Evolutionary conservation across 2,329 filamentous ascomycete genomes (phyloP).

Genomic region (Bipolaris victoriae): DNA sequence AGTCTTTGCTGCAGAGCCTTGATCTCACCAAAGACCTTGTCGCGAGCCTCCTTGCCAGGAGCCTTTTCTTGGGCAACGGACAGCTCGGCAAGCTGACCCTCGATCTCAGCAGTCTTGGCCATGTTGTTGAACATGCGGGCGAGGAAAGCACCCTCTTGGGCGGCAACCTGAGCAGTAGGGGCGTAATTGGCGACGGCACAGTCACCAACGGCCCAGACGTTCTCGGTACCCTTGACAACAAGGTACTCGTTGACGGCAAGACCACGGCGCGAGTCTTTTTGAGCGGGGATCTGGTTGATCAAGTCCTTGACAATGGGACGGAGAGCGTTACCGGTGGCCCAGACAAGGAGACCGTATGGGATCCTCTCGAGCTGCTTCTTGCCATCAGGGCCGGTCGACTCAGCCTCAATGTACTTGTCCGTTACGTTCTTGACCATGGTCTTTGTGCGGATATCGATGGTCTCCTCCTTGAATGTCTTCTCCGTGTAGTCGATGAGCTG

Average conservation of each 20-base stretch:
- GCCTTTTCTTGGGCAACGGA: slow-evolving; percentile 66
- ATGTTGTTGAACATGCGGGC: slow-evolving; percentile 98
- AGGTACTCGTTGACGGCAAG: slow-evolving; percentile 98
- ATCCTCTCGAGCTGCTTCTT: slow-evolving; percentile 81
- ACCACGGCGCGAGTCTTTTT: slow-evolving; percentile 93
- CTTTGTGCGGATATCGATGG: slow-evolving; percentile 96
- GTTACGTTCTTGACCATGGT: slow-evolving; percentile 99
- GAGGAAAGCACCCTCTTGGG: slow-evolving; percentile 94
- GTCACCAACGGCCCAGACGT: slow-evolving; percentile 98
- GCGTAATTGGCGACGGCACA: slow-evolving; percentile 98
- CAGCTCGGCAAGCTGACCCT: slow-evolving; percentile 74
- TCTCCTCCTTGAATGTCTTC: slow-evolving; percentile 98
- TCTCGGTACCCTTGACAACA: slow-evolving; percentile 94
- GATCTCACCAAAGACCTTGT: slow-evolving; percentile 73
- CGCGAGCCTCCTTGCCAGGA: slow-evolving; percentile 67
- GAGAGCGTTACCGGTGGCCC: slow-evolving; percentile 96
- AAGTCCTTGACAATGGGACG: slow-evolving; percentile 89
- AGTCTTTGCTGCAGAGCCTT: slow-evolving; percentile 85
- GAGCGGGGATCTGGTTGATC: slow-evolving; percentile 88
- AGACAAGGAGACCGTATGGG: slow-evolving; percentile 94
- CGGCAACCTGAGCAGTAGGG: slow-evolving; percentile 93
- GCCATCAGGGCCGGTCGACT: slow-evolving; percentile 80
- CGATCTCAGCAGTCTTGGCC: slow-evolving; percentile 88
- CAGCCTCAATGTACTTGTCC: slow-evolving; percentile 89
- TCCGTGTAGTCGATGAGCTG: slow-evolving; percentile 99